A percentile compares a stretch with the other conserved stretches of the same genome.
phyloP scores from a whole-genome alignment of 768 basidiomycete genomes.

The Imleria badia region DNA sequence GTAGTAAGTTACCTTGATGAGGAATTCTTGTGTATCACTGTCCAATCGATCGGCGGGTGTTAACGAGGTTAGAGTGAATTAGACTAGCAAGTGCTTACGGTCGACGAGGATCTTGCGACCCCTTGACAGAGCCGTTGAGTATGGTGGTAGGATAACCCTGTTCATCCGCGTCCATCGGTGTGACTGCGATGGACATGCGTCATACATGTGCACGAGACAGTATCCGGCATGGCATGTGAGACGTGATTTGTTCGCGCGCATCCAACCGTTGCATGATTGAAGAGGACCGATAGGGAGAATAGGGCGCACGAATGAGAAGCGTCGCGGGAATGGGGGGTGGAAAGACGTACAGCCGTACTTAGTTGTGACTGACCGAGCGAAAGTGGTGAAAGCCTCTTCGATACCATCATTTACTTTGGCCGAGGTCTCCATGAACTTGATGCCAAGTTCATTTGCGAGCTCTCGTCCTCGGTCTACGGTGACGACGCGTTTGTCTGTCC shows the following conservation, averaged over 20 bases:
- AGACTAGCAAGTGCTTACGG: constrained; percentile 40
- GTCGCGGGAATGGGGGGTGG: constrained; percentile 1
- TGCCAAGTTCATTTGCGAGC: constrained; percentile 90
- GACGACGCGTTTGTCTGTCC: constrained; percentile 93
- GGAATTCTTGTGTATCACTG: no score
- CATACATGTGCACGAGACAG: no score
- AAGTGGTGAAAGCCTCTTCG: constrained; percentile 97
- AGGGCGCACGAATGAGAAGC: constrained; percentile 10
- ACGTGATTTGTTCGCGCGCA: constrained; percentile 8
- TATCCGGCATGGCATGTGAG: background rate
- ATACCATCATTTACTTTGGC: constrained; percentile 98
- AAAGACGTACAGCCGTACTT: constrained; percentile 69
- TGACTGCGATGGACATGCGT: constrained; percentile 32
- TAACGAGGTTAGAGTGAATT: constrained; percentile 18
- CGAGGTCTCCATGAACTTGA: constrained; percentile 96
- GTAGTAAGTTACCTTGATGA: constrained; percentile 71
- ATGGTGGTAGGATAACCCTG: constrained; percentile 31
- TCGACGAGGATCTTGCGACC: constrained; percentile 61
- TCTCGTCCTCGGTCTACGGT: constrained; percentile 90
- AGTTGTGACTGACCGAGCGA: constrained; percentile 71
- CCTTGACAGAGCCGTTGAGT: constrained; percentile 42
- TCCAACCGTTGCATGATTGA: constrained; percentile 8
- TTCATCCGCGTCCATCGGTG: constrained; percentile 56
- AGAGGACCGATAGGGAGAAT: constrained; percentile 17
- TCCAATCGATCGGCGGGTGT: no score